Evolutionary conservation across 306 rosid genomes (phyloP).

Genomic region (Nissolia schottii): DNA sequence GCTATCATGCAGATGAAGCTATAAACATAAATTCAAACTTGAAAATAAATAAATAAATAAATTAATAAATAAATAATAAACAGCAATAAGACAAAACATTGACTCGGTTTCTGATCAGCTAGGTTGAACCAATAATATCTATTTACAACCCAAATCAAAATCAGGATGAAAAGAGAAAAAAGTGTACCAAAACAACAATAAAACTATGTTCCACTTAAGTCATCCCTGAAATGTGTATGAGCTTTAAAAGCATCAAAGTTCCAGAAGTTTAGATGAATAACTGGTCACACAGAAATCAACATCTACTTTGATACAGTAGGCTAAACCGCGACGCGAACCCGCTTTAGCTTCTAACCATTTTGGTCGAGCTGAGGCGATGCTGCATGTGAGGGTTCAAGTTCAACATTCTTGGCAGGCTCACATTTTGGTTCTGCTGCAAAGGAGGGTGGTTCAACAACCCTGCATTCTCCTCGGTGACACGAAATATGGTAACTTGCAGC

Average conservation of each 20-base stretch:
- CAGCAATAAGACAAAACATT: slow-evolving; percentile 6
- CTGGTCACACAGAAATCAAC: slow-evolving; percentile 30
- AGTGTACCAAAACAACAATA: slow-evolving; percentile 37
- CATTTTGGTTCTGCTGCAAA: slow-evolving; percentile 26
- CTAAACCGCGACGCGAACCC: slow-evolving; percentile 24
- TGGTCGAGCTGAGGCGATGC: slow-evolving; percentile 38
- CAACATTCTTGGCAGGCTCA: slow-evolving; percentile 37
- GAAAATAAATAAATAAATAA: not conserved
- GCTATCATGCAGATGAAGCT: slow-evolving; percentile 6
- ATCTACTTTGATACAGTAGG: slow-evolving; percentile 36
- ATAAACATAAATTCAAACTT: slow-evolving; percentile 1
- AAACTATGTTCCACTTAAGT: slow-evolving; percentile 15
- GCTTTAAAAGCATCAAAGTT: slow-evolving; percentile 47
- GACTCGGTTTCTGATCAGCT: slow-evolving; percentile 38
- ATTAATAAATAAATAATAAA: not conserved
- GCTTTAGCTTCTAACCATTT: slow-evolving; percentile 47
- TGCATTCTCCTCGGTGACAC: slow-evolving; percentile 53
- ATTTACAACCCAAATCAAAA: slow-evolving; percentile 67
- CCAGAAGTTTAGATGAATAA: slow-evolving; percentile 43
- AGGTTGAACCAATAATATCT: slow-evolving; percentile 54
- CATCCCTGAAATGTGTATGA: slow-evolving; percentile 32
- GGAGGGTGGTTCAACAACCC: slow-evolving; percentile 44
- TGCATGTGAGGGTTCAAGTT: slow-evolving; percentile 46
- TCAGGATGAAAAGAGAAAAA: slow-evolving; percentile 1
- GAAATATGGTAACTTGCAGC: slow-evolving; percentile 72